These are phyloP conservation scores for Selaginella moellendorffii DNA, from an alignment of 75 land plant species.

Conservation along the genomic window DNA sequence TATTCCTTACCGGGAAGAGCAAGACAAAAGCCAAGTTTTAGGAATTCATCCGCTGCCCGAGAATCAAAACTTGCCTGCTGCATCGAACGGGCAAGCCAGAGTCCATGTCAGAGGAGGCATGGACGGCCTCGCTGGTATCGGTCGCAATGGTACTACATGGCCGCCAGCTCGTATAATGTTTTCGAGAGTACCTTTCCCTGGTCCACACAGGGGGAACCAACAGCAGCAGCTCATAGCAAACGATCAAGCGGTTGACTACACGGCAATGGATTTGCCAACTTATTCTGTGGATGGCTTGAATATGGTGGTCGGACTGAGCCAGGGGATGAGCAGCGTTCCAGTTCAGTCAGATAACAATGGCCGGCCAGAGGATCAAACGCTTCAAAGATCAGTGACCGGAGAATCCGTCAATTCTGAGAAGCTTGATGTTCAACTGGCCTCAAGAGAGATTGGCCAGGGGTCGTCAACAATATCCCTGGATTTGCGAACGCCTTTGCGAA, in stretches of 20 bases:
- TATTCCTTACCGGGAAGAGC: conserved; percentile 42
- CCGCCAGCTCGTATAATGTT: conserved; percentile 77
- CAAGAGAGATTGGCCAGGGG: too few species aligned
- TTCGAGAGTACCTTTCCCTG: conserved; percentile 59
- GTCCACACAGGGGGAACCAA: conserved; percentile 57
- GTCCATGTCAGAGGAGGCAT: conserved; percentile 59
- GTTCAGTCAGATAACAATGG: conserved; percentile 34
- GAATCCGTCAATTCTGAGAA: background rate
- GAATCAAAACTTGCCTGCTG: conserved; percentile 25
- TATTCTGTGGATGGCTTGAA: conserved; percentile 53
- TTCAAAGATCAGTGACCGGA: background rate
- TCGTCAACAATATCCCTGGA: conserved; percentile 50
- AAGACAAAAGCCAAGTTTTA: conserved; percentile 35
- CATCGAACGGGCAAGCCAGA: conserved; percentile 41
- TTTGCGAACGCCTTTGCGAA: conserved; percentile 68
- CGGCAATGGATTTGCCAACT: conserved; percentile 48
- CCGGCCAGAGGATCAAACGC: conserved; percentile 30
- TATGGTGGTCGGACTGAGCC: conserved; percentile 62
- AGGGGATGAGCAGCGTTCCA: conserved; percentile 34
- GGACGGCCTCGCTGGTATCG: conserved; percentile 95
- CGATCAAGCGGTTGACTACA: too few species aligned
- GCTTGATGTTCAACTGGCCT: background rate
- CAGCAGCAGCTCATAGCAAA: conserved; percentile 59
- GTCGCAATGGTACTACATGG: conserved; percentile 68
- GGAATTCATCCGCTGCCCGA: too few species aligned